phyloP scores from a whole-genome alignment of 129 eudicot species.

The Heracleum sosnowskyi region DNA sequence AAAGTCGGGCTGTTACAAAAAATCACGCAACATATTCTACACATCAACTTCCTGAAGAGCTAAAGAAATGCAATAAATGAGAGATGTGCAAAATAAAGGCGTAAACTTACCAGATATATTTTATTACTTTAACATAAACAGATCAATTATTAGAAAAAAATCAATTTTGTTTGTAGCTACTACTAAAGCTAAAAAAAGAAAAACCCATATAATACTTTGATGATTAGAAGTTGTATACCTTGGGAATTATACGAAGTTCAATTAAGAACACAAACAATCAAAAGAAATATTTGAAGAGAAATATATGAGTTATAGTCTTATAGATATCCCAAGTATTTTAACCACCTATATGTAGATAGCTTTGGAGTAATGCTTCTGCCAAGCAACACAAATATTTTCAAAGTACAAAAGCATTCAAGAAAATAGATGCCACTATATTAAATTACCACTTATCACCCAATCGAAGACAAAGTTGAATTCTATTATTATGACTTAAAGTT shows the following conservation, averaged over 20 bases:
- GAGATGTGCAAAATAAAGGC: neutral
- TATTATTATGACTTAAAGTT: no score
- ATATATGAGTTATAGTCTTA: neutral
- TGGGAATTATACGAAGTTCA: neutral
- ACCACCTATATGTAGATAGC: neutral
- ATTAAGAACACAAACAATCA: neutral
- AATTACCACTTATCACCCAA: no score
- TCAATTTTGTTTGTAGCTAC: no score
- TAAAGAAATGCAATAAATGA: no score
- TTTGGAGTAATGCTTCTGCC: neutral
- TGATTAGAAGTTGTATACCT: neutral
- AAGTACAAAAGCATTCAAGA: neutral
- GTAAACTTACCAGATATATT: neutral
- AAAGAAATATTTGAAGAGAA: no score
- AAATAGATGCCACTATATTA: neutral
- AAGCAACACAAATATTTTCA: no score
- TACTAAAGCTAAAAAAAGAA: neutral
- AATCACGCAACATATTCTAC: neutral
- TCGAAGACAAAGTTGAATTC: no score
- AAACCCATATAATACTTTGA: neutral
- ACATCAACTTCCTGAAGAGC: neutral
- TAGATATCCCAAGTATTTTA: neutral
- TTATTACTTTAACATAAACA: neutral
- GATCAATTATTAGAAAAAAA: neutral
- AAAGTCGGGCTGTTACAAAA: no score